Conservation (phyloP, 2,329 filamentous ascomycete species). For the Neofusicoccum kwambonambiense region DNA sequence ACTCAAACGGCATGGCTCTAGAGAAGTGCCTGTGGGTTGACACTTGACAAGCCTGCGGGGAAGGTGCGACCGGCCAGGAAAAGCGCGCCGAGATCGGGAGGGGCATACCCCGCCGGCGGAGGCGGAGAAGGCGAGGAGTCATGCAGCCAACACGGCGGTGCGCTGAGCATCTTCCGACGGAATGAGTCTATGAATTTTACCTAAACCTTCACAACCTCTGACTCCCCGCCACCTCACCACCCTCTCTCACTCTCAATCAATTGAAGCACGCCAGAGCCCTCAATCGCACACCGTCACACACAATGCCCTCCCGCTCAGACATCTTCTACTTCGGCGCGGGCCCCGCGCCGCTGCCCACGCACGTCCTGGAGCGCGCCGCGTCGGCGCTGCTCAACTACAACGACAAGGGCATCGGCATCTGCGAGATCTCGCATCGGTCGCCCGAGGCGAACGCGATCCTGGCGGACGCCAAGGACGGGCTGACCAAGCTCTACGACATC, state of each 20-base stretch:
- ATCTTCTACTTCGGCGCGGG: conserved; percentile 88
- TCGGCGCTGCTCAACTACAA: conserved; percentile 79
- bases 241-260: not conserved
- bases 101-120: not conserved
- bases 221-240: not conserved
- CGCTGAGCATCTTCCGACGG: not conserved
- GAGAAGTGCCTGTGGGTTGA: no score
- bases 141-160: conserved; percentile 5
- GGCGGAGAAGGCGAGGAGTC: not conserved
- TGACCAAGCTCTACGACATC: conserved; percentile 74
- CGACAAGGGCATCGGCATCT: conserved; percentile 76
- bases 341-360: conserved; percentile 79
- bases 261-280: no score
- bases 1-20: not conserved
- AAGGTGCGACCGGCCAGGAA: not conserved
- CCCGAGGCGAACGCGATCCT: conserved; percentile 75
- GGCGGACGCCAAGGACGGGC: conserved; percentile 71
- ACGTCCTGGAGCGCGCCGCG: conserved; percentile 74
- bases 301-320: conserved; percentile 71
- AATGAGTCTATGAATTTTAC: not conserved
- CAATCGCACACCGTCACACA: not conserved
- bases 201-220: no score
- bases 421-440: conserved; percentile 88
- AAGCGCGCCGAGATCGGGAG: not conserved
- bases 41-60: not conserved